Conservation (phyloP, 345 rosid genomes). For the Erysimum cheiranthoides region DNA sequence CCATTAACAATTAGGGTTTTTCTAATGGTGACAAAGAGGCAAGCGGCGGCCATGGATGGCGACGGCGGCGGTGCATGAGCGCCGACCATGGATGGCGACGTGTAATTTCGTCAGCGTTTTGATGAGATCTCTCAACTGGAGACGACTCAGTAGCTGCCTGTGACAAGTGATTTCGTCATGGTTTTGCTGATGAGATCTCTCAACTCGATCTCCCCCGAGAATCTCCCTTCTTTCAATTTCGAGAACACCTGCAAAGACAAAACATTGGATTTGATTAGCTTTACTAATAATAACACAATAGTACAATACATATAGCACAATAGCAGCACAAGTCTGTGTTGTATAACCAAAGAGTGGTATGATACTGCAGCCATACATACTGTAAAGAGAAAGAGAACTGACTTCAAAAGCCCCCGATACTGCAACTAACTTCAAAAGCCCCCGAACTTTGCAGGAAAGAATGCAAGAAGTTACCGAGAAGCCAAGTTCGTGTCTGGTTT, state of each 20-base stretch:
- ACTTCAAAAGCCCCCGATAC: slow-evolving; percentile 91
- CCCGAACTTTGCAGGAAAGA: slow-evolving; percentile 75
- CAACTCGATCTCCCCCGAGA: slow-evolving; percentile 76
- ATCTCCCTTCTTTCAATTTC: slow-evolving; percentile 72
- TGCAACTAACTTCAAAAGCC: no score
- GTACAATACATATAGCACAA: neutral
- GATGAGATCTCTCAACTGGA: no score
- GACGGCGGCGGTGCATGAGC: no score
- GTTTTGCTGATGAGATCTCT: slow-evolving; percentile 61
- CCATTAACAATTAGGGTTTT: no score
- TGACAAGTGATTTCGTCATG: slow-evolving; percentile 40
- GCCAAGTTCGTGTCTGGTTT: no score
- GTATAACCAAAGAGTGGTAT: neutral
- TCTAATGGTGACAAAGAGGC: no score
- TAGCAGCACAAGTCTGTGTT: neutral
- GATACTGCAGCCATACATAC: neutral
- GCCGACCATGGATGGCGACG: no score
- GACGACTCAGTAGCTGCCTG: slow-evolving; percentile 18
- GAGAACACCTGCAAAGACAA: slow-evolving; percentile 63
- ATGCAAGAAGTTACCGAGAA: slow-evolving; percentile 75
- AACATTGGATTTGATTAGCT: slow-evolving; percentile 3
- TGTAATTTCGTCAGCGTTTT: no score
- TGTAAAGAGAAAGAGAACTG: slow-evolving; percentile 28
- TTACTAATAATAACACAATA: neutral
- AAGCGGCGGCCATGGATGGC: no score